Conservation (phyloP, 2,329 filamentous ascomycete genomes). For the Alternaria conjuncta region DNA sequence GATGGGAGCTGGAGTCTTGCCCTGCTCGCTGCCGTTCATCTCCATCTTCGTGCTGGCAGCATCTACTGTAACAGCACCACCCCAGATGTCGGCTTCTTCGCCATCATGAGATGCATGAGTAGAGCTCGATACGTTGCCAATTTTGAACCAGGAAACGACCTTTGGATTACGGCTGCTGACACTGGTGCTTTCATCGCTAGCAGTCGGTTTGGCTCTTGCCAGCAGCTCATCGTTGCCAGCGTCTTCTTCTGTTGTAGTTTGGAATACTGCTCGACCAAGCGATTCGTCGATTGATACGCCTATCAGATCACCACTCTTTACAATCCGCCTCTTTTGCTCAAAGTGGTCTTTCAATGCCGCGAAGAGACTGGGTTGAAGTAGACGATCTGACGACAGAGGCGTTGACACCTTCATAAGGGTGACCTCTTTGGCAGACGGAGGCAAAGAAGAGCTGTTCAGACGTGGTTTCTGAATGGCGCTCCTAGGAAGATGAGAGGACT, state of each 20-base stretch:
- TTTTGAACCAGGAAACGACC: conserved; percentile 87
- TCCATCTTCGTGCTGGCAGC: conserved; percentile 86
- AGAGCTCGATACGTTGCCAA: conserved; percentile 67
- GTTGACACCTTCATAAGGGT: conserved; percentile 88
- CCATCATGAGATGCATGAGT: conserved; percentile 61
- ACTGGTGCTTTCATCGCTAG: conserved; percentile 22
- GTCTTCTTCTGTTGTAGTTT: conserved; percentile 76
- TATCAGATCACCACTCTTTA: conserved; percentile 86
- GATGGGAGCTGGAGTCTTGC: conserved; percentile 76
- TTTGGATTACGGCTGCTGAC: conserved; percentile 31
- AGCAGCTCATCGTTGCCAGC: conserved; percentile 58
- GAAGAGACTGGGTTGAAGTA: conserved; percentile 84
- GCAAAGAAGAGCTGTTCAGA: conserved; percentile 55
- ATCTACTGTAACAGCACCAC: conserved; percentile 84
- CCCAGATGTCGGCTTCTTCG: conserved; percentile 79
- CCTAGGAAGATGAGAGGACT: conserved; percentile 44
- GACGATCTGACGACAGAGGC: conserved; percentile 83
- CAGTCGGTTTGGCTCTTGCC: conserved; percentile 53
- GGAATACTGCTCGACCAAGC: conserved; percentile 81
- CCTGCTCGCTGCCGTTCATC: conserved; percentile 85
- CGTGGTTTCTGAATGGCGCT: conserved; percentile 52
- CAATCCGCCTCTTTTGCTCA: conserved; percentile 78
- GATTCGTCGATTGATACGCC: conserved; percentile 88
- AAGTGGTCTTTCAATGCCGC: conserved; percentile 89
- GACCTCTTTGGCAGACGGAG: conserved; percentile 75